A percentile compares a stretch with the other conserved stretches of the same genome.
phyloP scores from a whole-genome alignment of 1,139 yeast genomes.

The Candida mesenterica region DNA sequence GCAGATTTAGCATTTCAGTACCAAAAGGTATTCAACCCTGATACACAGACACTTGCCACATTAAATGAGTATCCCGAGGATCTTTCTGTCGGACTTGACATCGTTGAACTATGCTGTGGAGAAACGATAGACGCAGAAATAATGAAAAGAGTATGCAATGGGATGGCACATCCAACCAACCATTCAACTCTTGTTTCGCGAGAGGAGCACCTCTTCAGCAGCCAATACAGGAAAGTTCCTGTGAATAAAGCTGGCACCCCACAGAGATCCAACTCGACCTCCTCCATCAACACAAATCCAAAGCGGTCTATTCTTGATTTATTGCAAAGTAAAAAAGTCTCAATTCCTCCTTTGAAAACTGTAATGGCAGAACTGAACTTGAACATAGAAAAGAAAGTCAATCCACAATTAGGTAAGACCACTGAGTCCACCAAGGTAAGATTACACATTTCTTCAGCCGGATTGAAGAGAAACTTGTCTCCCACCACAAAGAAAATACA shows the following conservation, averaged over 20 bases:
- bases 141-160: conserved; percentile 60
- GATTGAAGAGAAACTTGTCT: conserved; percentile 15
- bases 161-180: conserved; percentile 65
- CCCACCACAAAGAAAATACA: conserved; percentile 30
- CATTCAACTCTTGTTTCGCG: conserved; percentile 47
- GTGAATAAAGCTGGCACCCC: conserved; percentile 1
- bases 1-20: conserved; percentile 83
- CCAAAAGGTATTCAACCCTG: conserved; percentile 84
- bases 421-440: neutral
- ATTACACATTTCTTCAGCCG: neutral
- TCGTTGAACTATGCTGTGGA: conserved; percentile 59
- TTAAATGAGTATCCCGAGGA: conserved; percentile 54
- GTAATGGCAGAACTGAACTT: neutral
- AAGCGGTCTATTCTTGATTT: neutral
- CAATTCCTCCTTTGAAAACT: neutral
- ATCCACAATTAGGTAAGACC: neutral
- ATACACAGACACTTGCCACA: conserved; percentile 44
- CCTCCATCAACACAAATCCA: neutral
- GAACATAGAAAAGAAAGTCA: neutral
- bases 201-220: conserved; percentile 33
- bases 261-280: conserved; percentile 2
- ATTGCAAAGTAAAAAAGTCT: neutral
- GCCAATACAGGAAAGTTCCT: conserved; percentile 8
- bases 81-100: conserved; percentile 9
- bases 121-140: conserved; percentile 41